Evolutionary conservation across 1,284 basidiomycete genomes (phyloP).

Genomic region (Leccinum subfulvum): DNA sequence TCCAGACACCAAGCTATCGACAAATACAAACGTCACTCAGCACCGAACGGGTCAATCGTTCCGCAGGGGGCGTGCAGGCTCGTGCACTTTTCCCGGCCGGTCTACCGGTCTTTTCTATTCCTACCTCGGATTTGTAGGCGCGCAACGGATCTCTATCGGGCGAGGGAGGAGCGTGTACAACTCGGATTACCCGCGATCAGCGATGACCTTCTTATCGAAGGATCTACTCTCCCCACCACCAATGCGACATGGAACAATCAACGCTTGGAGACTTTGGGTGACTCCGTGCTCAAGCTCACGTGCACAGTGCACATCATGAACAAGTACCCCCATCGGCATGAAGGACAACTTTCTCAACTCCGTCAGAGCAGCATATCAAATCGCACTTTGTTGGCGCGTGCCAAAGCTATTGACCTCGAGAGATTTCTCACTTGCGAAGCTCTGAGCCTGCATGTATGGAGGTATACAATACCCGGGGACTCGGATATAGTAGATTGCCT

Average conservation of each 20-base stretch:
- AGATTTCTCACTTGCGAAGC: slow-evolving; percentile 61
- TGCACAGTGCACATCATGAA: slow-evolving; percentile 76
- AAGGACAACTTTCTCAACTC: slow-evolving; percentile 72
- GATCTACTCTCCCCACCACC: slow-evolving; percentile 69
- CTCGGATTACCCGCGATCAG: slow-evolving; percentile 60
- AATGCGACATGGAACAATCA: slow-evolving; percentile 72
- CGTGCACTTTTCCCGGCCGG: slow-evolving; percentile 45
- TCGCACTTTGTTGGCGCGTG: slow-evolving; percentile 62
- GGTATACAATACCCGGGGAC: slow-evolving; percentile 45
- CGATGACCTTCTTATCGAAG: slow-evolving; percentile 62
- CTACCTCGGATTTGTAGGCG: slow-evolving; percentile 68
- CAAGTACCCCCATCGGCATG: slow-evolving; percentile 70
- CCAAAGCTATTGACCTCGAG: slow-evolving; percentile 62
- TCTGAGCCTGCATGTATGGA: slow-evolving; percentile 58
- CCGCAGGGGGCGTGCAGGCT: slow-evolving; percentile 55
- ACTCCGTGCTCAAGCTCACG: slow-evolving; percentile 75
- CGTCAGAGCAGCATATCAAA: slow-evolving; percentile 69
- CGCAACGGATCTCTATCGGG: slow-evolving; percentile 63
- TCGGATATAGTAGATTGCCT: slow-evolving; percentile 31
- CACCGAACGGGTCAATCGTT: slow-evolving; percentile 41
- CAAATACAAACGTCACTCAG: slow-evolving; percentile 24
- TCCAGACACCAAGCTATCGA: slow-evolving; percentile 23
- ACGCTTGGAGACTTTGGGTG: slow-evolving; percentile 80
- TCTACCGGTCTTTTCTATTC: slow-evolving; percentile 51
- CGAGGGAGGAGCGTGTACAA: slow-evolving; percentile 45